Conservation (phyloP, 2,329 filamentous ascomycete species). For the Knufia fluminis region DNA sequence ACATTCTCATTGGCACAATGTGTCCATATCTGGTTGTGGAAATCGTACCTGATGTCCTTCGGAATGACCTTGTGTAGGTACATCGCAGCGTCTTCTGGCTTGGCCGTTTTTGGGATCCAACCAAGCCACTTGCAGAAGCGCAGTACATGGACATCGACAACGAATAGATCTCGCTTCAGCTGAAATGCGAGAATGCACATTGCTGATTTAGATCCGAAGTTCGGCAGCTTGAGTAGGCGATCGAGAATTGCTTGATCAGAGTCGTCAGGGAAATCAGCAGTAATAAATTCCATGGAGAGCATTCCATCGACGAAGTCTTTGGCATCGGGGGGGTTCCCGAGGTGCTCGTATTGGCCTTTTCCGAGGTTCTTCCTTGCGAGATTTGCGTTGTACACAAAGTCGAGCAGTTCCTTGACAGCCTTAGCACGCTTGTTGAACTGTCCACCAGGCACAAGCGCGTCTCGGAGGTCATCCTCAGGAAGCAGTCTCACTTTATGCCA, state of each 20-base stretch:
- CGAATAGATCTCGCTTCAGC: slow-evolving; percentile 52
- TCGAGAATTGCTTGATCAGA: slow-evolving; percentile 3
- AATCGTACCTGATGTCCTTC: slow-evolving; percentile 52
- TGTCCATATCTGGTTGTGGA: slow-evolving; percentile 51
- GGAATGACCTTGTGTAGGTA: slow-evolving; percentile 53
- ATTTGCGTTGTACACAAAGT: slow-evolving; percentile 3
- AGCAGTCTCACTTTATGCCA: slow-evolving; percentile 18
- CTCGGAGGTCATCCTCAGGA: slow-evolving; percentile 11
- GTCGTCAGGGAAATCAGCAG: neutral
- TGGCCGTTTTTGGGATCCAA: slow-evolving; percentile 45
- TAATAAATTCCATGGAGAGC: slow-evolving; percentile 22
- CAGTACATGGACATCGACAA: slow-evolving; percentile 59
- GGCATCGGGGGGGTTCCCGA: slow-evolving; percentile 12
- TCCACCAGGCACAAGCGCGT: slow-evolving; percentile 13
- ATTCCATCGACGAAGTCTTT: slow-evolving; percentile 21
- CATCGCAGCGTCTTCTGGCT: slow-evolving; percentile 15
- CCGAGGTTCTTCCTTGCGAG: neutral
- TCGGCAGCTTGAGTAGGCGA: slow-evolving; percentile 30
- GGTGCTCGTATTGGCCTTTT: neutral
- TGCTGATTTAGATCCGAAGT: slow-evolving; percentile 56
- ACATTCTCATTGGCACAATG: slow-evolving; percentile 8
- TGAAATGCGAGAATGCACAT: slow-evolving; percentile 57
- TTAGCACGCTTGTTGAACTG: slow-evolving; percentile 7
- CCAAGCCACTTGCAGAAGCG: slow-evolving; percentile 52
- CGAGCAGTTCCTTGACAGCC: slow-evolving; percentile 5